These are phyloP conservation scores for Suhomyces canberraensis DNA, from an alignment of 805 yeast species.

Conservation along the genomic window DNA sequence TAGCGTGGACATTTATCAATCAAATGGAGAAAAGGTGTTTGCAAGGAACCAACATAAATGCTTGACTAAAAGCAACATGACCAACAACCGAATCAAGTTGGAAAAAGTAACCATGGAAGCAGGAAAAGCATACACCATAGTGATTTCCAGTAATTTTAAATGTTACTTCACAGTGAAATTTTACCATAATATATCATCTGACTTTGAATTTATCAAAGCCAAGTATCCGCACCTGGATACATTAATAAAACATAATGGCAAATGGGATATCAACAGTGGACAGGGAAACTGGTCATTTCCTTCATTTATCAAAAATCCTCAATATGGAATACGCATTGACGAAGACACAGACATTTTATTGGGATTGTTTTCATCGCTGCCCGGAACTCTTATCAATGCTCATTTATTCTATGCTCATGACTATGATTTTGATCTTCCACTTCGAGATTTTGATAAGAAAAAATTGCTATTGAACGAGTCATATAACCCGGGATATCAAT, in stretches of 20 bases:
- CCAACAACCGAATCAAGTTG: constrained; percentile 37
- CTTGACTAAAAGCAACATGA: constrained; percentile 18
- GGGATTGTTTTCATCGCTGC: background rate
- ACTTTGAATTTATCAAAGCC: constrained; percentile 28
- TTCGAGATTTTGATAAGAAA: constrained; percentile 20
- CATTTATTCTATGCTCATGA: constrained; percentile 43
- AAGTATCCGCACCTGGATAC: constrained; percentile 16
- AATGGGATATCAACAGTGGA: constrained; percentile 43
- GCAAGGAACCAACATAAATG: constrained; percentile 20
- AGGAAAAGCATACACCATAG: constrained; percentile 24
- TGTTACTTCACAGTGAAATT: constrained; percentile 26
- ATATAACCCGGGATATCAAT: constrained; percentile 37
- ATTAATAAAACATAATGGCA: constrained; percentile 26
- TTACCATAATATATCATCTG: constrained; percentile 26
- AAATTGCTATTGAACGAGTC: constrained; percentile 24
- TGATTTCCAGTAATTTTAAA: constrained; percentile 12
- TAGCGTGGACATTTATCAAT: constrained; percentile 18
- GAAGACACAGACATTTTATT: constrained; percentile 8
- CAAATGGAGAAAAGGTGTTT: constrained; percentile 31
- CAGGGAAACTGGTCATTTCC: constrained; percentile 57
- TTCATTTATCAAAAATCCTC: constrained; percentile 54
- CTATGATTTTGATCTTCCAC: constrained; percentile 16
- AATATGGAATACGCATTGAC: constrained; percentile 32
- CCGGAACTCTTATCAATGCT: constrained; percentile 25
- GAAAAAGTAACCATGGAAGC: constrained; percentile 29